Base-by-base conservation (phyloP, 306 rosid species). In the Oemleria cerasiformis region DNA sequence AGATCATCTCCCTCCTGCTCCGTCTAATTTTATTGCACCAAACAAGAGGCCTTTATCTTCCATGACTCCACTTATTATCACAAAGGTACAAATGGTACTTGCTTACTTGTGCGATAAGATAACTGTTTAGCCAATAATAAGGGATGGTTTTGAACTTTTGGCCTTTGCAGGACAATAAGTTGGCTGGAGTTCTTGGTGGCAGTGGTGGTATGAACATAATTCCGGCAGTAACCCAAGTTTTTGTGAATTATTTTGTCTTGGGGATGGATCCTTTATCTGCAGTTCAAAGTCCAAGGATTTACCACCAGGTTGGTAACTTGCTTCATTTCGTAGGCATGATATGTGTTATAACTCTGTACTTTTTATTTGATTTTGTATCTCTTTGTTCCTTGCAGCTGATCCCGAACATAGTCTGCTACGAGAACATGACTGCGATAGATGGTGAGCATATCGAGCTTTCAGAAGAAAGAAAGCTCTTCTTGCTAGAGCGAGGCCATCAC, bases 11-110 rank as follows among this genome's bases (percentile, higher is more conserved):
- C 96, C 98, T 71, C 98, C 96, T 39, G 88, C 96, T 70, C 98
- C 98, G 10, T 51, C 96, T 67, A 94, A 94, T 73, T 94, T 83
- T 62, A 89, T 94, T 65, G 48, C 74, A 71, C 97, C 97, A 49
- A 89, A 77, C 60, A 94, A 94, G 80, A 87, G 88, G 77, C 96
- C 98, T 15, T 71, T 91, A 78, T 91, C 98, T 73, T 91, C 97
- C 62, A 94, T 94, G 98, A 80, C 90, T 56, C 98, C 98, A 40
- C 74, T 91, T 44, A 81, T 94, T 19, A 60, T 91, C 74, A 82
- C 90, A 8, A 89, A 89, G 97, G 97, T 93, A 86, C 38, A 56
- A 0, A 30, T 3, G 7, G 48, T 13, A 21, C 70, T 61, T 57
- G 62, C 62, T 21, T 54, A 21, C 53, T 70, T 4, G 6, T 13